Evolutionary conservation across 257 asterid species (phyloP).

Genomic region (Marsdenia floribunda): DNA sequence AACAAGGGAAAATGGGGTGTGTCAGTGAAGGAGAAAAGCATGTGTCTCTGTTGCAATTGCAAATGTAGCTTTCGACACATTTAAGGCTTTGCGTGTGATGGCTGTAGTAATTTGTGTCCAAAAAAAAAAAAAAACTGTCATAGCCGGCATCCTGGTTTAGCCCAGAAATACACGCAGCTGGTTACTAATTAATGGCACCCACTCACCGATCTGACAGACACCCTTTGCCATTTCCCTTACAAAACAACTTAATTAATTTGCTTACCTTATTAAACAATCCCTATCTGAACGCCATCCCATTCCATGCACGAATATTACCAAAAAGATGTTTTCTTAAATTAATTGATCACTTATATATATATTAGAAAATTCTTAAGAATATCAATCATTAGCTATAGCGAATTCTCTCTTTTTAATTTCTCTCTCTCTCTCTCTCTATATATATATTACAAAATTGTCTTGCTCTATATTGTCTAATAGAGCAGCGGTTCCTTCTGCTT

Average conservation of each 20-base stretch:
- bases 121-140: constrained; percentile 7
- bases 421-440: no score
- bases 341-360: no score
- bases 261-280: not conserved
- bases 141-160: not conserved
- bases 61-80: constrained; percentile 49
- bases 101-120: constrained; percentile 8
- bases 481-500: not conserved
- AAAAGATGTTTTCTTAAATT: no score
- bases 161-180: constrained; percentile 10
- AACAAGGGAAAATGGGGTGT: constrained; percentile 28
- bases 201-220: no score
- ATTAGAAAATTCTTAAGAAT: no score
- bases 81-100: constrained; percentile 81
- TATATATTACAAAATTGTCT: not conserved
- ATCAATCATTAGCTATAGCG: no score
- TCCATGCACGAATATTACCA: no score
- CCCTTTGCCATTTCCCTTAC: not conserved
- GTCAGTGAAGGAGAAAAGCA: constrained; percentile 22
- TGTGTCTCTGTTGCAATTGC: constrained; percentile 2
- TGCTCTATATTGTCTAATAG: not conserved
- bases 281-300: no score
- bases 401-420: no score
- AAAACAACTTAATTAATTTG: not conserved
- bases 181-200: not conserved